Base-by-base conservation (phyloP, 2,329 filamentous ascomycete genomes). In the Rutstroemia sp. region DNA sequence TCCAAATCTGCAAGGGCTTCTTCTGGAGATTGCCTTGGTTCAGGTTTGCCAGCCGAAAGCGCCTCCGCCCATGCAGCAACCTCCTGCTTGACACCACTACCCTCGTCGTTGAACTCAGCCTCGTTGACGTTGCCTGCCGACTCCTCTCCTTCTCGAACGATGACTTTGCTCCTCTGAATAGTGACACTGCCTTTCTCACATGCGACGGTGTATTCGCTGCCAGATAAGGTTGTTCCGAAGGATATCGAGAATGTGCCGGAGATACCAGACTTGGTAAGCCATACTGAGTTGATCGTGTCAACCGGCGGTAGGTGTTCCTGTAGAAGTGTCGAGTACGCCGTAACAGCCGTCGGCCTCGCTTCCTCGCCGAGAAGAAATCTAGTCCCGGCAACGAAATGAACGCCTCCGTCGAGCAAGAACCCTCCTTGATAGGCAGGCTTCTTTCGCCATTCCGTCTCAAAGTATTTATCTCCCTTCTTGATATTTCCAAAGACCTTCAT, bases 321-420 rank as follows among this genome's bases (percentile, higher is more conserved):
- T 2, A 69, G 57, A 14, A 67, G 63, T 23, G 63, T 58, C 4
- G 64, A 64, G 25, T 63, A 69, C 19, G 64, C 66, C 2, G 63
- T 60, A 17, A 68, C 54, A 5, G 64, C 38, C 8, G 55, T 60
- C 19, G 65, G 63, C 51, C 59, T 62, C 21, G 60, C 61, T 30
- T 55, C 52, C 27, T 60, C 72, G 17, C 75, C 73, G 2, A 90
- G 72, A 44, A 92, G 67, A 34, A 80, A 68, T 16, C 87, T 75
- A 50, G 85, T 76, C 0, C 73, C 83, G 7, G 87, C 87, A 6
- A 84, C 74, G 58, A 81, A 84, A 69, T 92, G 88, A 25, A 92
- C 86, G 45, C 88, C 88, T 14, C 82, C 86, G 65, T 92, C 88
- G 2, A 92, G 79, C 54, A 91, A 69, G 67, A 90, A 91, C 0